phyloP scores from a whole-genome alignment of 257 asterid genomes.

The Solanum medicagineum region DNA sequence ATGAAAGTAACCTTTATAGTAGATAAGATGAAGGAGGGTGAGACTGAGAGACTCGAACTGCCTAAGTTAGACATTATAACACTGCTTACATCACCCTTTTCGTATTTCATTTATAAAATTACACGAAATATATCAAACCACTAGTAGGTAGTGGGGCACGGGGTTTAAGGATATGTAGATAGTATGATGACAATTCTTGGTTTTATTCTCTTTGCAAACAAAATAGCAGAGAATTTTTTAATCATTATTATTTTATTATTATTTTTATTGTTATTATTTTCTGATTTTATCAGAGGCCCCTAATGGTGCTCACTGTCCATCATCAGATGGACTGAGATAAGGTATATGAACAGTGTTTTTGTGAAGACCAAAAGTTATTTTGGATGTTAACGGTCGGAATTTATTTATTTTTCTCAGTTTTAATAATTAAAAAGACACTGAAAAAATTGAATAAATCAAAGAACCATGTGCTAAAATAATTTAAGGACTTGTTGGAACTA shows the following conservation, averaged over 20 bases:
- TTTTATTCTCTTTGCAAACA: neutral
- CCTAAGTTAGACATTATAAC: neutral
- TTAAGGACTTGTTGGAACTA: neutral
- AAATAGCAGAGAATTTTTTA: neutral
- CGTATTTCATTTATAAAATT: neutral
- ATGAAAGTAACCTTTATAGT: too few species aligned
- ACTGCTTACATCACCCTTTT: neutral
- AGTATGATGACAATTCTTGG: neutral
- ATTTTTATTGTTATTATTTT: neutral
- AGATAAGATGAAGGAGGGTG: too few species aligned
- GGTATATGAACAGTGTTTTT: neutral
- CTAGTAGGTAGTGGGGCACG: conserved; percentile 1
- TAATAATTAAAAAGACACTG: neutral
- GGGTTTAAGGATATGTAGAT: conserved; percentile 5
- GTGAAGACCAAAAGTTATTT: neutral
- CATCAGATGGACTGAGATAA: neutral
- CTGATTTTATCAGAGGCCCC: neutral
- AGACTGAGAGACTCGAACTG: too few species aligned
- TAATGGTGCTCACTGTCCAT: neutral
- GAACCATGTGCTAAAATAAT: neutral
- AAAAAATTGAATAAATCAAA: neutral
- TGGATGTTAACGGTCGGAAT: conserved; percentile 11
- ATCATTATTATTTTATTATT: neutral
- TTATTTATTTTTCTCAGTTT: neutral
- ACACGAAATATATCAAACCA: neutral